Evolutionary conservation across 139 green algal genomes (phyloP).

Genomic region (Limnomonas spitsbergensis): DNA sequence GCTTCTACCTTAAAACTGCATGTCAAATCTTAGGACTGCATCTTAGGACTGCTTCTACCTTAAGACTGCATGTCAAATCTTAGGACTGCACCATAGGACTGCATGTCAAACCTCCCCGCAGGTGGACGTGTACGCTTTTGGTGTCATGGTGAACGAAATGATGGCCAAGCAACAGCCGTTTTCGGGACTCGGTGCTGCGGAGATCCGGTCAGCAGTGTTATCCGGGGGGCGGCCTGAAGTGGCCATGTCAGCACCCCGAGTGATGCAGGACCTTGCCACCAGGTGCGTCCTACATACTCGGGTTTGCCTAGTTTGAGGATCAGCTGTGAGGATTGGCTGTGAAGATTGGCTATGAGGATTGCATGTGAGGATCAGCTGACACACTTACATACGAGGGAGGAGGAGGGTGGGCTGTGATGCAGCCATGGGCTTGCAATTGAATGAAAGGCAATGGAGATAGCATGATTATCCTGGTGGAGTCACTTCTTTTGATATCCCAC

Average conservation of each 20-base stretch:
- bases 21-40: too few relatives aligned
- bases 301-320: not conserved
- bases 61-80: not conserved
- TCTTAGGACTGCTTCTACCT: too few relatives aligned
- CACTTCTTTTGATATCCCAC: too few relatives aligned
- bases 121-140: conserved; percentile 79
- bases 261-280: not conserved
- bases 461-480: too few relatives aligned
- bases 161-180: conserved; percentile 31
- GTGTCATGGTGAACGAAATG: conserved; percentile 74
- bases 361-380: not conserved
- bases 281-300: not conserved
- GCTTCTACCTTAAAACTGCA: not conserved
- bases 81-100: too few relatives aligned
- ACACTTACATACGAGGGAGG: too few relatives aligned
- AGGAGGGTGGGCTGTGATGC: too few relatives aligned
- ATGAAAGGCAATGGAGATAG: too few relatives aligned
- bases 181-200: not conserved
- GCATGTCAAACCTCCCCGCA: too few relatives aligned
- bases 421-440: too few relatives aligned
- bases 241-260: conserved; percentile 36
- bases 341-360: not conserved
- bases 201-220: conserved; percentile 34
- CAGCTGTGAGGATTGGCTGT: not conserved
- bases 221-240: conserved; percentile 42